Percentiles rank a stretch among this genome's conserved stretches.
These are phyloP conservation scores for Kwoniella mangroviensis DNA, from an alignment of 768 basidiomycete species.

Conservation along the genomic window DNA sequence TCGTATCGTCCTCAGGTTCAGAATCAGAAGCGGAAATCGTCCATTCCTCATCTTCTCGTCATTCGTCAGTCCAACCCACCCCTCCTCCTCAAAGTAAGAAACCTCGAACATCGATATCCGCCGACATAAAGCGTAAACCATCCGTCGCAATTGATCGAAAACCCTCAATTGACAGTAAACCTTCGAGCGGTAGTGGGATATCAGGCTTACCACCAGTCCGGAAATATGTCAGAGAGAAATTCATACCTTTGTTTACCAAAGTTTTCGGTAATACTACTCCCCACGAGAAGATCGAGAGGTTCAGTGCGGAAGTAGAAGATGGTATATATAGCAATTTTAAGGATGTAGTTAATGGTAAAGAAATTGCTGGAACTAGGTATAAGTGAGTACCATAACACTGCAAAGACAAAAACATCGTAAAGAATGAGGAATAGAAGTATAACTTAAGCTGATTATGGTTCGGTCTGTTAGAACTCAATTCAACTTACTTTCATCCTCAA, in stretches of 20 bases:
- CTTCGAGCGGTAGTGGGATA: not conserved
- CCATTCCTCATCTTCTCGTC: slow-evolving; percentile 4
- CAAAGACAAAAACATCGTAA: not conserved
- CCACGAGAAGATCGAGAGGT: slow-evolving; percentile 27
- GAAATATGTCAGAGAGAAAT: slow-evolving; percentile 37
- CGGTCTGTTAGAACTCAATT: slow-evolving; percentile 43
- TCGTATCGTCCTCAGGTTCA: not conserved
- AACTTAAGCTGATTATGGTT: not conserved
- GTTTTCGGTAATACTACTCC: slow-evolving; percentile 25
- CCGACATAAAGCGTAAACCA: slow-evolving; percentile 14
- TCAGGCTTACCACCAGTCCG: slow-evolving; percentile 38
- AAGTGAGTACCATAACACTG: slow-evolving; percentile 42
- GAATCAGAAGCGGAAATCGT: slow-evolving; percentile 16
- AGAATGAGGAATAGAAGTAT: not conserved
- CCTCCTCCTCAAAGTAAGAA: slow-evolving; percentile 10
- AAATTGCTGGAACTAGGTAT: slow-evolving; percentile 43
- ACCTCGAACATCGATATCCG: not conserved
- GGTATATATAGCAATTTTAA: slow-evolving; percentile 48
- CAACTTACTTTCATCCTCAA: slow-evolving; percentile 44
- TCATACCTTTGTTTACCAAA: slow-evolving; percentile 23
- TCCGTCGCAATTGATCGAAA: slow-evolving; percentile 4
- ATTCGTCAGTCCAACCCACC: slow-evolving; percentile 5
- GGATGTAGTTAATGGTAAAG: slow-evolving; percentile 48
- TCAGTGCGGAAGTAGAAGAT: slow-evolving; percentile 45
- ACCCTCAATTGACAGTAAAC: slow-evolving; percentile 12